These are phyloP conservation scores for Gaertneriomyces semiglobifer DNA, from an alignment of 192 early-diverging fungal genomes.

Conservation along the genomic window DNA sequence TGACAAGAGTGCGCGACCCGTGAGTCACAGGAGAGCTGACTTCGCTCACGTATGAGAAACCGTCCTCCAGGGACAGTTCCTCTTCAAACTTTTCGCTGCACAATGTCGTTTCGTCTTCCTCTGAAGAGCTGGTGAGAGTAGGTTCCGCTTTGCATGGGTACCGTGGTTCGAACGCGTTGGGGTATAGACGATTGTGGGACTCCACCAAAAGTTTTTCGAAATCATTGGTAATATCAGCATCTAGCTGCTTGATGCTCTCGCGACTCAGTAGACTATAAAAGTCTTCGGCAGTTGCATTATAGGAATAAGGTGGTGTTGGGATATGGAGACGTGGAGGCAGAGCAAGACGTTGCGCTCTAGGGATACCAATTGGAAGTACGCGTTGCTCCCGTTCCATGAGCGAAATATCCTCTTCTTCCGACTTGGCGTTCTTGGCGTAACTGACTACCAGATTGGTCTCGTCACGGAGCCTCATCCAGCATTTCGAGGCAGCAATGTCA, in stretches of 20 bases:
- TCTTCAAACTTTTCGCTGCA: background rate
- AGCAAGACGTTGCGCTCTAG: too few relatives aligned
- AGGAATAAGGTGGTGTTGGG: background rate
- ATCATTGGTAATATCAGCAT: slow-evolving; percentile 24
- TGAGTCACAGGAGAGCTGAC: background rate
- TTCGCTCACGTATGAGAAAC: slow-evolving; percentile 1
- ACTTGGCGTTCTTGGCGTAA: slow-evolving; percentile 33
- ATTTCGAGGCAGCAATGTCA: slow-evolving; percentile 13
- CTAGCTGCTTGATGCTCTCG: slow-evolving; percentile 17
- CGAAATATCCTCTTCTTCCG: slow-evolving; percentile 13
- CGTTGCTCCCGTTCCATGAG: background rate
- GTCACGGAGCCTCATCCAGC: slow-evolving; percentile 13
- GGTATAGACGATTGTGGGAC: slow-evolving; percentile 18
- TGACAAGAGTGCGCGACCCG: slow-evolving; percentile 1
- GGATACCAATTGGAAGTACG: background rate
- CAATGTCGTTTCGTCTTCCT: slow-evolving; percentile 9
- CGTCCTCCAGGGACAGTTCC: slow-evolving; percentile 4
- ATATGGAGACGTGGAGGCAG: background rate
- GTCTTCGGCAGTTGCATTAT: background rate
- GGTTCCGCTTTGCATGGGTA: slow-evolving; percentile 1
- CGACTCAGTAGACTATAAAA: slow-evolving; percentile 17
- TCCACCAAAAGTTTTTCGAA: slow-evolving; percentile 19
- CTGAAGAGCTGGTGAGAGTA: background rate
- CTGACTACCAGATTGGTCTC: slow-evolving; percentile 40
- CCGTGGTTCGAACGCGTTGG: slow-evolving; percentile 1